Percentiles rank a stretch among this genome's conserved stretches.
Evolutionary conservation across 257 asterid species (phyloP).

Genomic region (Jasminum sambac): DNA sequence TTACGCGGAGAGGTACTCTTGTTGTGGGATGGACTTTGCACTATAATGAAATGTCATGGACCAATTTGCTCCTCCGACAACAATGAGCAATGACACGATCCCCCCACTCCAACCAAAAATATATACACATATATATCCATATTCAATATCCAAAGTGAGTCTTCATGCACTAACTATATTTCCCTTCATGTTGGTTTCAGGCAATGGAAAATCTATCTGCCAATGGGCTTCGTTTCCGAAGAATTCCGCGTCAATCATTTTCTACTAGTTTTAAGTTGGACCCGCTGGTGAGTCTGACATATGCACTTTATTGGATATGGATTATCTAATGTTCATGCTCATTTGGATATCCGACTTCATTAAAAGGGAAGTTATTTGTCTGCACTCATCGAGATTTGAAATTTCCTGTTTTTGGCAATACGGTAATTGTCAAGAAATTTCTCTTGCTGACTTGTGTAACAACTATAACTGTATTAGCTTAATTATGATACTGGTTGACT

Average conservation of each 20-base stretch:
- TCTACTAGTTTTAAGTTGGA: constrained; percentile 73
- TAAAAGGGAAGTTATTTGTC: constrained; percentile 7
- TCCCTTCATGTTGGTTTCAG: constrained; percentile 23
- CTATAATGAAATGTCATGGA: not conserved
- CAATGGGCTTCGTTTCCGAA: constrained; percentile 71
- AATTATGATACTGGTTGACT: constrained; percentile 10
- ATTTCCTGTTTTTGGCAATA: not conserved
- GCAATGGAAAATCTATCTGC: constrained; percentile 63
- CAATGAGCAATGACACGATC: not conserved
- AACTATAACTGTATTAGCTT: constrained; percentile 9
- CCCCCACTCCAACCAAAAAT: not conserved
- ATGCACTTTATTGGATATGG: not conserved
- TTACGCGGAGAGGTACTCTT: not conserved
- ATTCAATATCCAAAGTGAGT: not conserved
- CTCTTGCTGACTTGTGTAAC: constrained; percentile 11
- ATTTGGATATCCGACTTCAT: constrained; percentile 8
- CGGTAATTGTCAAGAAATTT: not conserved
- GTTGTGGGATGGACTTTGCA: not conserved
- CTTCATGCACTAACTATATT: not conserved
- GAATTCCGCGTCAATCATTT: constrained; percentile 65
- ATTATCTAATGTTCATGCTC: not conserved
- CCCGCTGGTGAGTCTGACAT: constrained; percentile 69
- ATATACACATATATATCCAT: not conserved
- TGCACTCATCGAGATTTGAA: constrained; percentile 5
- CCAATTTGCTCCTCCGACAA: not conserved